Percentiles rank a stretch among this genome's conserved stretches.
phyloP scores from a whole-genome alignment of 768 basidiomycete genomes.

The Mycena rebaudengoi region DNA sequence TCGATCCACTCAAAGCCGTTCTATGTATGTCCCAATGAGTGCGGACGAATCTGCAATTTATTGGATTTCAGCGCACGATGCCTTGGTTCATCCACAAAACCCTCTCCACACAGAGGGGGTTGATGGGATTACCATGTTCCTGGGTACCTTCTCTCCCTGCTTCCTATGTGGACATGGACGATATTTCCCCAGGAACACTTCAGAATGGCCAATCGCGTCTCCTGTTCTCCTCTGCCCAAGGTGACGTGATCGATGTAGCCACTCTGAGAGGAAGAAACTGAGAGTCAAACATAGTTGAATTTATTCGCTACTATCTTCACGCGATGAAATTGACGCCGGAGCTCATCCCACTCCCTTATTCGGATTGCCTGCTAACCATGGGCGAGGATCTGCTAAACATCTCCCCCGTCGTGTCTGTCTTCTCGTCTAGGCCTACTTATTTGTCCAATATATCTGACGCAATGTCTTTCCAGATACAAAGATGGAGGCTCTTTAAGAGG shows the following conservation, averaged over 20 bases:
- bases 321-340: slow-evolving; percentile 72
- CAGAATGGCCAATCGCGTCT: slow-evolving; percentile 79
- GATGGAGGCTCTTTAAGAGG: slow-evolving; percentile 63
- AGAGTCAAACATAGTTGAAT: too few species aligned
- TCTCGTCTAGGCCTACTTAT: too few species aligned
- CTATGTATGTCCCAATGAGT: slow-evolving; percentile 51
- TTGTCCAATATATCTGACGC: too few species aligned
- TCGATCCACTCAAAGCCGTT: slow-evolving; percentile 70
- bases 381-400: too few species aligned
- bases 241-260: too few species aligned
- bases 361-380: slow-evolving; percentile 79
- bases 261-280: too few species aligned
- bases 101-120: slow-evolving; percentile 72
- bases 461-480: slow-evolving; percentile 61
- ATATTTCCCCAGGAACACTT: slow-evolving; percentile 60
- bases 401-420: too few species aligned
- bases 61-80: slow-evolving; percentile 63
- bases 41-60: not conserved
- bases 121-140: slow-evolving; percentile 75
- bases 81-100: slow-evolving; percentile 74
- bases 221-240: slow-evolving; percentile 83
- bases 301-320: slow-evolving; percentile 84
- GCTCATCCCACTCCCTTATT: slow-evolving; percentile 78
- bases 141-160: too few species aligned
- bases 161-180: not conserved